Evolutionary conservation across 345 rosid species (phyloP), one percentile per base, ranked within the genome.

Genomic region (Syzygium oleosum): DNA sequence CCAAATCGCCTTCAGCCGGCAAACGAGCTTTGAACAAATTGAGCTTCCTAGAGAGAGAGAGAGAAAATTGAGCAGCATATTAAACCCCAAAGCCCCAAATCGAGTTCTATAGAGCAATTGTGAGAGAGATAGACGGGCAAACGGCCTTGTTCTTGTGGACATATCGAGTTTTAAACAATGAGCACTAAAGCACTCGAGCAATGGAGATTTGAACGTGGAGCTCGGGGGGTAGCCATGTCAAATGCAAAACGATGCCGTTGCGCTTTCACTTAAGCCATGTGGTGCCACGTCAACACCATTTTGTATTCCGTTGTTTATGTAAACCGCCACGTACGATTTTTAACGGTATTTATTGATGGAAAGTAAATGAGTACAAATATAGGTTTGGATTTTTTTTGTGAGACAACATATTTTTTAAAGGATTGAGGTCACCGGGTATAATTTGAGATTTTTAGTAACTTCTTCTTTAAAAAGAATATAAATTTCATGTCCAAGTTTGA

Each of bases 271-370:
- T 53, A 4, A 16, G 21, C 21, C 21, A 16, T 17, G 7, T 52
- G 53, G 53, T 8, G 6, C 53, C 15, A 52, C 17, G 43, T 53
- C 3, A 17, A 6, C 21, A 53, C 8, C 6, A 17, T 53, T 53
- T 53, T 53, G 1, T 21, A 16, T 16, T 53, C 6, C 21, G 55
- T 53, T 6, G 21, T 53, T 53, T 17, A 25, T 0, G 1, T 58
- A 12, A 58, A 29, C 2, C 1, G 17, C 0, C 31, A 27, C 4
- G 0, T 1, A 59, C 3, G 31, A 59, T 27, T 12, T 52, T 2
- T 59, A 59, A 2, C 5, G 10, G 23, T 58, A 10, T 12, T 58
- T n/a, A 58, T 25, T 58, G 63, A 25, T n/a, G 5, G 5, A 61
- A 61, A 9, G 34, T 29, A 63, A 63, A 29, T 63, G 16, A n/a